Conservation (phyloP, 176 grass and related monocot genomes). For the Panicum miliaceum region DNA sequence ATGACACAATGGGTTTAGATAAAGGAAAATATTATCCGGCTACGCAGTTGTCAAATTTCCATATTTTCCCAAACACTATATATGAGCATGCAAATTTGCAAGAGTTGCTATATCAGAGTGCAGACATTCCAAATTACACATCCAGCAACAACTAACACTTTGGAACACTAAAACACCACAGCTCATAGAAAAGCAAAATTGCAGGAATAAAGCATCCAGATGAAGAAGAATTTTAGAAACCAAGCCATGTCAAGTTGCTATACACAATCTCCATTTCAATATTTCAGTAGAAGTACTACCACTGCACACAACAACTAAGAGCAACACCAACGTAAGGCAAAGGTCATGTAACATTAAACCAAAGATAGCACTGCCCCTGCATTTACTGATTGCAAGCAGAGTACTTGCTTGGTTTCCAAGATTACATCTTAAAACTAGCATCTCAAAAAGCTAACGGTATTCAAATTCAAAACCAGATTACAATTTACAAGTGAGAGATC, state of each 20-base stretch:
- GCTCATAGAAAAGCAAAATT: slow-evolving; percentile 11
- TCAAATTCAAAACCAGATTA: neutral
- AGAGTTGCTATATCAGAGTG: neutral
- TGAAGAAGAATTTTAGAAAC: slow-evolving; percentile 1
- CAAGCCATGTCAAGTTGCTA: slow-evolving; percentile 2
- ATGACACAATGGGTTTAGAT: neutral
- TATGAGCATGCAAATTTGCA: slow-evolving; percentile 7
- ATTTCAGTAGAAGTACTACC: slow-evolving; percentile 3
- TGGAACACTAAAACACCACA: neutral
- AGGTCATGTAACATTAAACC: neutral
- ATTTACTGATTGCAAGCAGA: neutral
- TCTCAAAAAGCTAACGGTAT: neutral
- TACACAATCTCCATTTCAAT: neutral
- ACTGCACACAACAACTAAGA: neutral
- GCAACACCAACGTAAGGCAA: neutral
- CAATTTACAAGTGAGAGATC: slow-evolving; percentile 2
- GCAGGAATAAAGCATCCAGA: neutral
- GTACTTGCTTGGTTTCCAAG: neutral
- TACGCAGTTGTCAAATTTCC: neutral
- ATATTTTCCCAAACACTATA: neutral
- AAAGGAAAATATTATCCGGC: neutral
- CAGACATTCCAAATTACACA: neutral
- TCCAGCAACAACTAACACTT: neutral
- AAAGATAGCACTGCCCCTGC: neutral
- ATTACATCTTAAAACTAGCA: neutral